phyloP scores from a whole-genome alignment of 345 rosid species.

The Mallotus nudiflorus region DNA sequence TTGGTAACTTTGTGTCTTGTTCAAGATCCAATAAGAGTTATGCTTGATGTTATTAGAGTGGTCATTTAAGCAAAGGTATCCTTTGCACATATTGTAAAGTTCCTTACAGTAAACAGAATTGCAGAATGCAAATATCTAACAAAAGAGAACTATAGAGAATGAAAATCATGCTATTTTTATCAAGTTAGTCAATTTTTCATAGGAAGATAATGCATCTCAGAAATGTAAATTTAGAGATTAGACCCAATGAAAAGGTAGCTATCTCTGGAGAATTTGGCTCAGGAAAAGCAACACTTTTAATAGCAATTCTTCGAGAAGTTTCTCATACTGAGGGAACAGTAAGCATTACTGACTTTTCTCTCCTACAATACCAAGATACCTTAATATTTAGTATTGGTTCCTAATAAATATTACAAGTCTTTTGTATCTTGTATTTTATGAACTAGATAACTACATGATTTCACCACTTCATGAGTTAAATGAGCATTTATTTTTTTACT shows the following conservation, averaged over 20 bases:
- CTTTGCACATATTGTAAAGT: conserved; percentile 65
- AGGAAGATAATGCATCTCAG: conserved; percentile 69
- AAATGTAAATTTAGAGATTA: conserved; percentile 56
- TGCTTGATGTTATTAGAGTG: conserved; percentile 85
- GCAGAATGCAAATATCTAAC: conserved; percentile 47
- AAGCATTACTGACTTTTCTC: conserved; percentile 24
- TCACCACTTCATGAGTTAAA: background rate
- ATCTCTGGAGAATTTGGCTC: conserved; percentile 97
- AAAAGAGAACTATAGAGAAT: conserved; percentile 30
- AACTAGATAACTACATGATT: background rate
- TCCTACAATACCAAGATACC: background rate
- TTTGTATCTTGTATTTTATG: background rate
- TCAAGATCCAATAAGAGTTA: conserved; percentile 76
- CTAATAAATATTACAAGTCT: background rate
- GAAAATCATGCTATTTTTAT: conserved; percentile 41
- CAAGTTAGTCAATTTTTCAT: conserved; percentile 67
- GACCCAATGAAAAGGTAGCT: conserved; percentile 71
- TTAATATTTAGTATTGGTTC: background rate
- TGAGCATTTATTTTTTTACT: background rate
- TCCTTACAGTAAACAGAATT: conserved; percentile 92
- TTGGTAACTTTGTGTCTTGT: conserved; percentile 87
- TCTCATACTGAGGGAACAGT: conserved; percentile 66
- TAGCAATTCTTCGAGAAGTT: conserved; percentile 90
- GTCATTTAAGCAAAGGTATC: conserved; percentile 91
- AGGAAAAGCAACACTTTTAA: conserved; percentile 87